phyloP scores from a whole-genome alignment of 169 alveolate species.

The Eimeria tenella region DNA sequence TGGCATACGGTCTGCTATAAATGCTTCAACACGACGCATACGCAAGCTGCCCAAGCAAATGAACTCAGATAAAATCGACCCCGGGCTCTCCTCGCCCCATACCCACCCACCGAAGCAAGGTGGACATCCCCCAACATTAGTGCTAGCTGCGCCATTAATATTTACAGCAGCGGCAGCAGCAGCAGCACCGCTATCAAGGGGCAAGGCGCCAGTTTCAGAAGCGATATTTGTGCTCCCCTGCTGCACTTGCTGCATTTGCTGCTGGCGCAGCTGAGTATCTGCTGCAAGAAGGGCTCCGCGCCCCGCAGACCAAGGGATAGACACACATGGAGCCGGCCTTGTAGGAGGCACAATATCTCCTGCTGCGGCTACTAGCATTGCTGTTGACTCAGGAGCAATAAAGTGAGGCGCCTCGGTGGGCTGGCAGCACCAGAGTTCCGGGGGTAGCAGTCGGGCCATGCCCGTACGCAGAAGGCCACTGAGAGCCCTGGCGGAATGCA shows the following conservation, averaged over 20 bases:
- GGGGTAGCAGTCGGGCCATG: constrained; percentile 24
- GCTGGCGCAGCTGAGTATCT: background rate
- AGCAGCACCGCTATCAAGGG: background rate
- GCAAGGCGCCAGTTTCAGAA: background rate
- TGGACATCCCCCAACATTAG: background rate
- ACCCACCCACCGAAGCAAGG: constrained; percentile 6
- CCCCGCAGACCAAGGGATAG: constrained; percentile 41
- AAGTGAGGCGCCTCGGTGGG: background rate
- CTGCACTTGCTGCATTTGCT: constrained; percentile 49
- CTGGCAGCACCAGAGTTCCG: constrained; percentile 33
- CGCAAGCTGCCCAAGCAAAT: constrained; percentile 17
- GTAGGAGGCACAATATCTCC: background rate
- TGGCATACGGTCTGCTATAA: constrained; percentile 5
- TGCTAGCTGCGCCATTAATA: background rate
- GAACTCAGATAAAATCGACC: background rate
- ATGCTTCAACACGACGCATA: constrained; percentile 24
- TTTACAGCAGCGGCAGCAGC: background rate
- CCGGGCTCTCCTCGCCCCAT: constrained; percentile 33
- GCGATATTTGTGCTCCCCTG: background rate
- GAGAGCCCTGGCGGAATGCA: background rate
- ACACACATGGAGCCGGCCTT: constrained; percentile 29
- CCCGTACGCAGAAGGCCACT: background rate
- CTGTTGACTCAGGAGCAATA: background rate
- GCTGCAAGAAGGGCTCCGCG: constrained; percentile 7
- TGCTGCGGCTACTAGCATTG: constrained; percentile 1